Conservation (phyloP, 768 basidiomycete genomes). For the Porphyrellus cyaneotinctus region DNA sequence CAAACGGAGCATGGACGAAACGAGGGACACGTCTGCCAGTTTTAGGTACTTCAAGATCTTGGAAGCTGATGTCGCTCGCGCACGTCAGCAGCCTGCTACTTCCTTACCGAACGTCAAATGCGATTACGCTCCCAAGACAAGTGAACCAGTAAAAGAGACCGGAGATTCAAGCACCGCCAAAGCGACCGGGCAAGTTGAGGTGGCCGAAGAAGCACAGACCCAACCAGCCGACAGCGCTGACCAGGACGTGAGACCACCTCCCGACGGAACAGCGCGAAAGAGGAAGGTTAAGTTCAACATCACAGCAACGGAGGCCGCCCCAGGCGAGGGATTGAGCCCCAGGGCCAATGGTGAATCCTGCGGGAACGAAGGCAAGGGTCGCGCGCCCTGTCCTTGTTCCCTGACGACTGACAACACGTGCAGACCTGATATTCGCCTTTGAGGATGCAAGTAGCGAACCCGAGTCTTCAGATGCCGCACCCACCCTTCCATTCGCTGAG, state of each 20-base stretch:
- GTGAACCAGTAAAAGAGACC: constrained; percentile 9
- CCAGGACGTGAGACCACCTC: constrained; percentile 24
- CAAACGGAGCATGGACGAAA: constrained; percentile 45
- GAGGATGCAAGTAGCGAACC: constrained; percentile 48
- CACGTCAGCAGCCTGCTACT: constrained; percentile 16
- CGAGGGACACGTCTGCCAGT: constrained; percentile 43
- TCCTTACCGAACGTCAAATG: constrained; percentile 6
- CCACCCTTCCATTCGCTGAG: constrained; percentile 35
- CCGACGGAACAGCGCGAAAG: constrained; percentile 41
- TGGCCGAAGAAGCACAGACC: constrained; percentile 4
- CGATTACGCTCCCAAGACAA: constrained; percentile 8
- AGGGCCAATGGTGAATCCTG: constrained; percentile 32
- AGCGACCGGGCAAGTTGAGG: constrained; percentile 7
- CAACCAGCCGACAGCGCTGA: constrained; percentile 19
- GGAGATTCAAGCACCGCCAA: constrained; percentile 12
- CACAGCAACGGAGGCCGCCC: constrained; percentile 46
- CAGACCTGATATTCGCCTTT: constrained; percentile 68
- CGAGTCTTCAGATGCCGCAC: constrained; percentile 32
- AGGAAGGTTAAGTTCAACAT: constrained; percentile 74
- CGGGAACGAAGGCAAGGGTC: constrained; percentile 44
- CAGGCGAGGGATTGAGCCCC: constrained; percentile 39
- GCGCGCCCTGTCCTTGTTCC: background rate
- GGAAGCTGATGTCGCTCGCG: constrained; percentile 37
- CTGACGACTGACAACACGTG: constrained; percentile 4
- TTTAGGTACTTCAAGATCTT: constrained; percentile 45